These are phyloP conservation scores for Poronia punctata DNA, from an alignment of 495 filamentous ascomycete species.

Conservation along the genomic window DNA sequence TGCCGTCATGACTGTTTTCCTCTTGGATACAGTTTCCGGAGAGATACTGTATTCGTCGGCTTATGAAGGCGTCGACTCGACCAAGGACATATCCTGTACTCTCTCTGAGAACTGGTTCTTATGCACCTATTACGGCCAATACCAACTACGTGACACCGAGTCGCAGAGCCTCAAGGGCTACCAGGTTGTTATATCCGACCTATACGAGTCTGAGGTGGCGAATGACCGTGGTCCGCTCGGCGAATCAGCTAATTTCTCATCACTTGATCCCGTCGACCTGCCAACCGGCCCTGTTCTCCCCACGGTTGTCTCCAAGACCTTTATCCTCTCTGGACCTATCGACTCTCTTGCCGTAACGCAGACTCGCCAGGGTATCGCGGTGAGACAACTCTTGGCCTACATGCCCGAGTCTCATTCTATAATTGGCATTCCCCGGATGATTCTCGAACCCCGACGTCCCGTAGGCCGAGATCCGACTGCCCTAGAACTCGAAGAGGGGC, in stretches of 20 bases:
- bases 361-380: slow-evolving; percentile 89
- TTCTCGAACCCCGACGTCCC: slow-evolving; percentile 84
- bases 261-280: slow-evolving; percentile 47
- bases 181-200: slow-evolving; percentile 77
- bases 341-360: slow-evolving; percentile 74
- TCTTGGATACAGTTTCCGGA: slow-evolving; percentile 84
- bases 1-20: slow-evolving; percentile 59
- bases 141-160: slow-evolving; percentile 38
- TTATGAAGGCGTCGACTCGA: slow-evolving; percentile 67
- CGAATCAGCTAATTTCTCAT: slow-evolving; percentile 63
- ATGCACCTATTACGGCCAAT: slow-evolving; percentile 74
- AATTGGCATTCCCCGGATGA: slow-evolving; percentile 65
- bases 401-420: slow-evolving; percentile 65
- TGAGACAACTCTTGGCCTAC: slow-evolving; percentile 70
- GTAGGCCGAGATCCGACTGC: slow-evolving; percentile 76
- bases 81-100: slow-evolving; percentile 64
- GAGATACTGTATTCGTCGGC: slow-evolving; percentile 62
- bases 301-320: slow-evolving; percentile 69
- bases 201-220: slow-evolving; percentile 75
- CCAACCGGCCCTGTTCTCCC: slow-evolving; percentile 46
- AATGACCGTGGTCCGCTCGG: slow-evolving; percentile 83
- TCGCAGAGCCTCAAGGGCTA: slow-evolving; percentile 67
- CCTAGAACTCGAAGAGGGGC: slow-evolving; percentile 74
- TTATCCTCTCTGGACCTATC: slow-evolving; percentile 68
- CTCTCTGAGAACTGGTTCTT: slow-evolving; percentile 94